These are phyloP conservation scores for Lepiota venenata DNA, from an alignment of 768 basidiomycete species.

Conservation along the genomic window DNA sequence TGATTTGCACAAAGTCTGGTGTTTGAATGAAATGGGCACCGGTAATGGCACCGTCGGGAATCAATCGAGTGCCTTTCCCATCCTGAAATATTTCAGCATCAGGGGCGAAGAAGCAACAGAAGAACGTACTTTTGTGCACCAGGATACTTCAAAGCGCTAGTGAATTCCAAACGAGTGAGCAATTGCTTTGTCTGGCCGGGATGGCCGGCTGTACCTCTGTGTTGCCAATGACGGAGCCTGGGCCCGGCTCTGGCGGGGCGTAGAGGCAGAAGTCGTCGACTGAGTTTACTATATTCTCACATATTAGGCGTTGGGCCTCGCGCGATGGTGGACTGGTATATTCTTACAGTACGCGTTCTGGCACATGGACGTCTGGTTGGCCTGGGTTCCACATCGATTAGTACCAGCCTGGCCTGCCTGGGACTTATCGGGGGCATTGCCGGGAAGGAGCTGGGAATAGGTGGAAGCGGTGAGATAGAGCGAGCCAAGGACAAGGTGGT, in stretches of 20 bases:
- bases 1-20: constrained; percentile 72
- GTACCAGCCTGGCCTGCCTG: constrained; percentile 62
- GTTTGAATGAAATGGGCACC: constrained; percentile 70
- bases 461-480: constrained; percentile 2
- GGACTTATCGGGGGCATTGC: constrained; percentile 41
- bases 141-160: constrained; percentile 40
- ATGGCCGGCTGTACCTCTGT: constrained; percentile 44
- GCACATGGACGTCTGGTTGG: constrained; percentile 57
- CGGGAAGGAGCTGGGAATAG: constrained; percentile 29
- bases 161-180: constrained; percentile 9
- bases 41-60: constrained; percentile 68
- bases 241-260: constrained; percentile 43
- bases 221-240: constrained; percentile 52
- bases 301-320: constrained; percentile 8
- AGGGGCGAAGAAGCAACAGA: not conserved
- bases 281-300: constrained; percentile 43
- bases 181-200: not conserved
- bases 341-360: constrained; percentile 61
- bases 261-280: constrained; percentile 48
- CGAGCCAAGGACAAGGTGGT: not conserved
- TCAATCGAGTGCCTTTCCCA: constrained; percentile 60
- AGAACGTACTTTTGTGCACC: constrained; percentile 36
- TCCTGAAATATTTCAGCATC: constrained; percentile 29
- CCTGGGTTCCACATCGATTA: constrained; percentile 58
- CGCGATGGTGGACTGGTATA: not conserved